Evolutionary conservation across 805 yeast species (phyloP), one percentile per base, ranked within the genome.

Genomic region (Sungouiozyma ichnusensis): DNA sequence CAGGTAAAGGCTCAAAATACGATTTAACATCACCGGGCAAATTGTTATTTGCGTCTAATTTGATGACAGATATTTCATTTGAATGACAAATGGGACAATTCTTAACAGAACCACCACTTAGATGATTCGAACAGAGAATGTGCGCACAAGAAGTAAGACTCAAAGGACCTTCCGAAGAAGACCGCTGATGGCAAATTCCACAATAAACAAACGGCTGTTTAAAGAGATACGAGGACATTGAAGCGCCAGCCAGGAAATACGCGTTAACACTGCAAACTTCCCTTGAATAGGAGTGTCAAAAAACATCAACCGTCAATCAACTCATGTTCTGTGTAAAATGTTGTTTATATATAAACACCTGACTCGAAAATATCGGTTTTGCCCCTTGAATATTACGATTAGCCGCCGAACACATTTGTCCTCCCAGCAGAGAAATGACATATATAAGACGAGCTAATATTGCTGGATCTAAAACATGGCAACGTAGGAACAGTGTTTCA

Each of bases 71-170:
- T 6, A 53, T 48, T 41, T 53, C 55, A 15, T 29, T 33, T 2
- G 50, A 49, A 13, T 45, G 32, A 35, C 61, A 57, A 19, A 51
- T 34, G 4, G 56, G 47, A 33, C 61, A 54, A 2, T 33, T 18
- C n/a, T 39, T 44, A 4, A 31, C 33, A 2, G 35, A 13, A 24
- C 29, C 29, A 24, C 29, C 11, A 20, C 36, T 35, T 33, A 51
- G 37, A 47, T 66, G 68, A 13, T 54, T 53, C 2, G 53, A 49
- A 37, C 70, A 66, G 16, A 66, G 45, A 1, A 60, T 52, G 46
- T 65, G 69, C 3, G 68, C 69, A 51, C 70, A 66, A 2, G 68
- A 63, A 1, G 67, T 64, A 37, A 66, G 42, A 35, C 49, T 49
- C 17, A 65, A 51, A 1, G 54, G 54, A n/a, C 48, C 52, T 3